Percentiles rank a stretch among this genome's conserved stretches.
phyloP scores from a whole-genome alignment of 371 early-diverging fungal genomes.

The Rhizopus microsporus region DNA sequence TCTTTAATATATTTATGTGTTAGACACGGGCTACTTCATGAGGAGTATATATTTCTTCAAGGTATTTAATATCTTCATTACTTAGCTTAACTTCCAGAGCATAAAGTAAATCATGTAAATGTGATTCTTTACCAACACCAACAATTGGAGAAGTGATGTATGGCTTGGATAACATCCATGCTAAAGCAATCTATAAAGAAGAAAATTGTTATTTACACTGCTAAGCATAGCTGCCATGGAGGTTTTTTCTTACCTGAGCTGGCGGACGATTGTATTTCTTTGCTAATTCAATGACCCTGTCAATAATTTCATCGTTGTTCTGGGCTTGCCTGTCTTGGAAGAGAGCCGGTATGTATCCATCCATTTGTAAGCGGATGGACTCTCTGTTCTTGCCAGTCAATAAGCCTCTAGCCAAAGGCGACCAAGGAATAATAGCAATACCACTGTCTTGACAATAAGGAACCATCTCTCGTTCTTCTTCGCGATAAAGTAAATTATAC shows the following conservation, averaged over 20 bases:
- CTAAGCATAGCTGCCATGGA: background rate
- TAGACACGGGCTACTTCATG: background rate
- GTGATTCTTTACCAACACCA: conserved; percentile 34
- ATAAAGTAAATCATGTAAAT: conserved; percentile 35
- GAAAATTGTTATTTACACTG: background rate
- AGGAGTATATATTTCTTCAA: conserved; percentile 32
- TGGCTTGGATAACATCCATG: conserved; percentile 47
- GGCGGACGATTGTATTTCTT: conserved; percentile 12
- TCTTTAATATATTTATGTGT: background rate
- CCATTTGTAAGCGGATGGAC: conserved; percentile 4
- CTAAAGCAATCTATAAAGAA: conserved; percentile 38
- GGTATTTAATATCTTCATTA: conserved; percentile 36
- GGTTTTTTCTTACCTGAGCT: conserved; percentile 14
- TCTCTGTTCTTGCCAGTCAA: conserved; percentile 19
- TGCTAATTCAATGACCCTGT: conserved; percentile 19
- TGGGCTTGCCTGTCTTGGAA: conserved; percentile 14
- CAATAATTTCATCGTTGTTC: conserved; percentile 14
- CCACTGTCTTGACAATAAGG: conserved; percentile 38
- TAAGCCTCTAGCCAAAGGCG: conserved; percentile 36
- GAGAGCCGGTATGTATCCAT: background rate
- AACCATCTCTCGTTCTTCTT: conserved; percentile 58
- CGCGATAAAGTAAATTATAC: conserved; percentile 52
- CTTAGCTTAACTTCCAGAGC: conserved; percentile 36
- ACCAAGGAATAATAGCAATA: conserved; percentile 42
- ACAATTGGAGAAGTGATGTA: conserved; percentile 45